Evolutionary conservation across 179 eudicot species (phyloP).

Genomic region (Beta macrorhiza): DNA sequence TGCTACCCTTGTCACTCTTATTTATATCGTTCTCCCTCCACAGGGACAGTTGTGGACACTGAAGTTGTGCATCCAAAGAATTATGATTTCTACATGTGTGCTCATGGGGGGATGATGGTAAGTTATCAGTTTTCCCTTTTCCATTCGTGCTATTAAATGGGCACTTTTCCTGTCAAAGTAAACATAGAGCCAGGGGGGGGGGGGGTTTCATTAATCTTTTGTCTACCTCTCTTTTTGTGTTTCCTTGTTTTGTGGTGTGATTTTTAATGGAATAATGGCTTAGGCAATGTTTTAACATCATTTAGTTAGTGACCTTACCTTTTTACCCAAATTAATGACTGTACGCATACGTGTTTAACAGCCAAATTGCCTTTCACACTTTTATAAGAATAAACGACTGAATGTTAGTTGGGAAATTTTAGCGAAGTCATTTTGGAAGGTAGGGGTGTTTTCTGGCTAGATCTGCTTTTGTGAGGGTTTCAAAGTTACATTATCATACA

Average conservation of each 20-base stretch:
- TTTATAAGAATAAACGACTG: background rate
- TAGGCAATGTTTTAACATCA: background rate
- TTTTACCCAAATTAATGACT: background rate
- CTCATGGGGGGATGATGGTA: conserved; percentile 87
- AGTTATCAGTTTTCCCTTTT: conserved; percentile 31
- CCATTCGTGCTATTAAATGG: background rate
- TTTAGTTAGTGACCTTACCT: background rate
- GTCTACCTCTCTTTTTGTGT: background rate
- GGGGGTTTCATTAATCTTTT: background rate
- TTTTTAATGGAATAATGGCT: too few relatives aligned
- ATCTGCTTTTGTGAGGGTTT: background rate
- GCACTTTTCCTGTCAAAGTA: background rate
- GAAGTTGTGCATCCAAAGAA: conserved; percentile 81
- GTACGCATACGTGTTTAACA: too few relatives aligned
- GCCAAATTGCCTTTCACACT: background rate
- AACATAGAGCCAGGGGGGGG: background rate
- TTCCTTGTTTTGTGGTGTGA: background rate
- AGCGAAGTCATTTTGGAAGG: background rate
- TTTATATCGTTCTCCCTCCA: background rate
- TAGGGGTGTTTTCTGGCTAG: background rate
- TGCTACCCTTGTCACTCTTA: conserved; percentile 2
- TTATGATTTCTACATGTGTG: conserved; percentile 90
- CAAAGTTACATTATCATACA: background rate
- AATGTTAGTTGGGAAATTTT: background rate
- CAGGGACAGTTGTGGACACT: conserved; percentile 93